Conservation (phyloP, 2,329 filamentous ascomycete genomes). For the Fusarium armeniacum region DNA sequence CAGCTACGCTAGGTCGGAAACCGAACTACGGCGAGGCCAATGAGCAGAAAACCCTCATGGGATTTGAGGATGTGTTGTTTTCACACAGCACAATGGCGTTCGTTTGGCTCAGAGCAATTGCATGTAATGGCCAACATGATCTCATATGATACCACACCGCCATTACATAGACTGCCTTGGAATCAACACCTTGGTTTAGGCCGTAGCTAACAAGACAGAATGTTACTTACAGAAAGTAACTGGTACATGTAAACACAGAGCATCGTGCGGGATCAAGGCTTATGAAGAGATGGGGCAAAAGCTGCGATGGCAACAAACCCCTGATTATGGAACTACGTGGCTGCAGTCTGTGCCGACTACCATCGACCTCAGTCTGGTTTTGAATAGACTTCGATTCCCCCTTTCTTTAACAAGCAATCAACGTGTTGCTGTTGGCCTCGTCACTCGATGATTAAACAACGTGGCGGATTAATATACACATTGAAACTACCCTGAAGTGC, state of each 20-base stretch:
- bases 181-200: not conserved
- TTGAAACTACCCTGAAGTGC: not conserved
- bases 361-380: not conserved
- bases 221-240: not conserved
- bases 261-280: not conserved
- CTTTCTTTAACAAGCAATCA: not conserved
- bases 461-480: not conserved
- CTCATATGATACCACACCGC: constrained; percentile 11
- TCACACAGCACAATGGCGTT: not conserved
- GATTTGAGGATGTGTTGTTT: not conserved
- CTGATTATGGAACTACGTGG: not conserved
- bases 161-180: not conserved
- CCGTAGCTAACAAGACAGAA: not conserved
- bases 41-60: not conserved
- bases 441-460: not conserved
- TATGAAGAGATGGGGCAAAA: not conserved
- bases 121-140: not conserved
- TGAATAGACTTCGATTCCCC: not conserved
- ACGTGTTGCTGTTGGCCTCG: not conserved
- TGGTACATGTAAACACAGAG: not conserved
- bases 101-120: not conserved
- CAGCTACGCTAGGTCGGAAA: constrained; percentile 8
- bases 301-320: not conserved
- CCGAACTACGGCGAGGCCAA: not conserved
- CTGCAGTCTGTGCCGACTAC: not conserved